Evolutionary conservation across 352 stramenopile species (phyloP).

Genomic region (Thraustochytrium striatum): DNA sequence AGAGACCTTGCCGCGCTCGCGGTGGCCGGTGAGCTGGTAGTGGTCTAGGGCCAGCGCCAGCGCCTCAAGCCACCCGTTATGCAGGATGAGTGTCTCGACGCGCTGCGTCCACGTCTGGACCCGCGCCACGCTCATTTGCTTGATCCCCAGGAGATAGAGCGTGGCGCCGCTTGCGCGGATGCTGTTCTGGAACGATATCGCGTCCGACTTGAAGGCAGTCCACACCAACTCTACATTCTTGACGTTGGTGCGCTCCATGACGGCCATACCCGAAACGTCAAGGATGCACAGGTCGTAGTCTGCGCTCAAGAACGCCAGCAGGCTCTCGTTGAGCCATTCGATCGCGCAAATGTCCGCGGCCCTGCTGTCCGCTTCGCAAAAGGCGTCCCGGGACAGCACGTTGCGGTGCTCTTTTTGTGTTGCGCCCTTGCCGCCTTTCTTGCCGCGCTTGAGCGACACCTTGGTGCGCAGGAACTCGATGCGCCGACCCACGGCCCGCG

Average conservation of each 20-base stretch:
- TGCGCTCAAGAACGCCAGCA: constrained; percentile 87
- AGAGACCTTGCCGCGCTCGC: not conserved
- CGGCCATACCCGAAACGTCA: constrained; percentile 89
- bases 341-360: constrained; percentile 69
- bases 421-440: not conserved
- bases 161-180: constrained; percentile 87
- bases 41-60: constrained; percentile 90
- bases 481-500: constrained; percentile 82
- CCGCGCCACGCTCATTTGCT: constrained; percentile 81
- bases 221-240: constrained; percentile 86
- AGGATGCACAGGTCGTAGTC: constrained; percentile 92
- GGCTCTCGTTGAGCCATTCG: constrained; percentile 90
- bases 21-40: constrained; percentile 71
- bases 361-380: not conserved
- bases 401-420: not conserved
- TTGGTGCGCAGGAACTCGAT: constrained; percentile 79
- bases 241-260: constrained; percentile 89
- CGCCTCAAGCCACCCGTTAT: constrained; percentile 93
- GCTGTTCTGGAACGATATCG: constrained; percentile 65
- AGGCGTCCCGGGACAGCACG: not conserved
- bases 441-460: not conserved
- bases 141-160: constrained; percentile 82
- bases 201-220: constrained; percentile 57
- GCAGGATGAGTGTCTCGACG: constrained; percentile 86
- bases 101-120: constrained; percentile 84